These are phyloP conservation scores for Tetrapisispora nanseiensis DNA, from an alignment of 805 yeast species.

Conservation along the genomic window DNA sequence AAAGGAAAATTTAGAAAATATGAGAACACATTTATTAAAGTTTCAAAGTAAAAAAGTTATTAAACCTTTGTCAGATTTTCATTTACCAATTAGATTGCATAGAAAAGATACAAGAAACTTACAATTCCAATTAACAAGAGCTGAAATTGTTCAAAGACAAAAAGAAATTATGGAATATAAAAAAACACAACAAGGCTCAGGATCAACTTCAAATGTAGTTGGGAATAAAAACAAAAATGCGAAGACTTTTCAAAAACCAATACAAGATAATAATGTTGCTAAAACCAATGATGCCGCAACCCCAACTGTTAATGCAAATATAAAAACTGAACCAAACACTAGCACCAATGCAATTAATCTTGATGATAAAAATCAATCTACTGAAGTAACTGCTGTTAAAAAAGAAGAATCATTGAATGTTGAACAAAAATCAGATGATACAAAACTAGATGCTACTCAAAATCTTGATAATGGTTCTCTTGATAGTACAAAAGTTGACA, in stretches of 20 bases:
- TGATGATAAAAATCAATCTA: neutral
- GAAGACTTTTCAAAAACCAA: slow-evolving; percentile 7
- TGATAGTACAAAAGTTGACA: neutral
- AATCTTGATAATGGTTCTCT: neutral
- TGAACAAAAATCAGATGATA: neutral
- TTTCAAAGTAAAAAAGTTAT: slow-evolving; percentile 67
- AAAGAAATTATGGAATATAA: slow-evolving; percentile 36
- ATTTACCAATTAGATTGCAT: slow-evolving; percentile 77
- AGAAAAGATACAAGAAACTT: slow-evolving; percentile 88
- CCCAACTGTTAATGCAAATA: neutral
- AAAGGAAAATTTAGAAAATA: slow-evolving; percentile 57
- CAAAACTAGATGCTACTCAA: neutral
- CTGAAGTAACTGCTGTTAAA: neutral
- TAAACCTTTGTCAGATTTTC: slow-evolving; percentile 62
- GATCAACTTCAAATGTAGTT: neutral
- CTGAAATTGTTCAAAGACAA: slow-evolving; percentile 60
- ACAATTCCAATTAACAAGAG: slow-evolving; percentile 74
- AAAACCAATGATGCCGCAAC: slow-evolving; percentile 2
- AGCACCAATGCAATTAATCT: neutral
- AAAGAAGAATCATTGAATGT: neutral
- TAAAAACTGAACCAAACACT: slow-evolving; percentile 4
- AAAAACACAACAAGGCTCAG: slow-evolving; percentile 24
- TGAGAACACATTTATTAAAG: slow-evolving; percentile 70
- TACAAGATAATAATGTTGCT: slow-evolving; percentile 11
- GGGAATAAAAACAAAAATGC: slow-evolving; percentile 11